phyloP scores from a whole-genome alignment of 129 eudicot genomes.

The Apium graveolens region DNA sequence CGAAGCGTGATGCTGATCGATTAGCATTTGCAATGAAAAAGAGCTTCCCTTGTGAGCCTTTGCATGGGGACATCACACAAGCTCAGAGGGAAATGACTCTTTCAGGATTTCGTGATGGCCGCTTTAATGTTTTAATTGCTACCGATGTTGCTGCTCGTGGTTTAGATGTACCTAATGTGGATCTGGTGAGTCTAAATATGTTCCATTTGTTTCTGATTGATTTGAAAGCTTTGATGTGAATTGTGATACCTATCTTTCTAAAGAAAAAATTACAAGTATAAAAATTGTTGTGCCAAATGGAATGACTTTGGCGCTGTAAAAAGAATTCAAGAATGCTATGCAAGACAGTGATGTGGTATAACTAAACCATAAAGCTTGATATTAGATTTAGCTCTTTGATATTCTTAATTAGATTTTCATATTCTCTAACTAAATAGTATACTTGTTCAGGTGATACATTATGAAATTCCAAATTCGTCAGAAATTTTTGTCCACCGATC shows the following conservation, averaged over 20 bases:
- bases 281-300: not conserved
- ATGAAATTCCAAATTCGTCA: constrained; percentile 69
- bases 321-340: not conserved
- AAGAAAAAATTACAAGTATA: not conserved
- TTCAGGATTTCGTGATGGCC: constrained; percentile 71
- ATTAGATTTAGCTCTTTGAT: not conserved
- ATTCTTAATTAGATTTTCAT: not conserved
- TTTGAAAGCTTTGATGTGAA: not conserved
- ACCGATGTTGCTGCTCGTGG: constrained; percentile 99
- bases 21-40: constrained; percentile 51
- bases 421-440: not conserved
- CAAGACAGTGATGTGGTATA: not conserved
- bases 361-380: not conserved
- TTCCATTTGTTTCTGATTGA: not conserved
- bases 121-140: constrained; percentile 61
- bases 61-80: constrained; percentile 94
- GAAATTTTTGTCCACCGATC: constrained; percentile 89
- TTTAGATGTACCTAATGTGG: constrained; percentile 94
- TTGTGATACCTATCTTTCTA: not conserved
- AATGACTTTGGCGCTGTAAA: not conserved
- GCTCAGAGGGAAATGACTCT: constrained; percentile 87
- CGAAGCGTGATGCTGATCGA: constrained; percentile 90
- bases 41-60: constrained; percentile 64
- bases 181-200: constrained; percentile 43
- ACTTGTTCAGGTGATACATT: constrained; percentile 55